Conservation (phyloP, 768 basidiomycete genomes). For the Podaxis sp. region DNA sequence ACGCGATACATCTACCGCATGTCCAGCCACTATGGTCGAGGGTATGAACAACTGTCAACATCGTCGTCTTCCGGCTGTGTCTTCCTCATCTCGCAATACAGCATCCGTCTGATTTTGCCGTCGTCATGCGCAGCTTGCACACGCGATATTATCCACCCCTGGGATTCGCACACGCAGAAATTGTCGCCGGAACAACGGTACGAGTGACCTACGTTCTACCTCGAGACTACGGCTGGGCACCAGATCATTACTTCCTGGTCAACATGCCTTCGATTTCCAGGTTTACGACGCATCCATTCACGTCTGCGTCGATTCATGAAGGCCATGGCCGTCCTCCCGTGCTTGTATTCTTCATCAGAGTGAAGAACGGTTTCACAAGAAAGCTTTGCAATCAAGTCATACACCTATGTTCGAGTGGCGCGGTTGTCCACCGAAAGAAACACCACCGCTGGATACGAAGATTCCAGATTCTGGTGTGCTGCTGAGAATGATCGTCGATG, state of each 20-base stretch:
- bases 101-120: no score
- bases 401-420: slow-evolving; percentile 26
- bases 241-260: slow-evolving; percentile 77
- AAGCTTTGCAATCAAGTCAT: slow-evolving; percentile 56
- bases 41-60: background rate
- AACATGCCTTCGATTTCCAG: slow-evolving; percentile 59
- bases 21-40: slow-evolving; percentile 21
- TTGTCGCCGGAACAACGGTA: slow-evolving; percentile 66
- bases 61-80: background rate
- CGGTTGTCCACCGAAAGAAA: slow-evolving; percentile 25
- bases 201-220: slow-evolving; percentile 62
- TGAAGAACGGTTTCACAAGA: slow-evolving; percentile 66
- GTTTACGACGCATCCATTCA: slow-evolving; percentile 70
- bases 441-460: slow-evolving; percentile 21
- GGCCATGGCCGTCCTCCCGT: slow-evolving; percentile 37
- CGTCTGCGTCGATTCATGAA: slow-evolving; percentile 59
- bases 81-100: background rate
- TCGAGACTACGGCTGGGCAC: slow-evolving; percentile 57
- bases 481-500: slow-evolving; percentile 55
- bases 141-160: slow-evolving; percentile 46
- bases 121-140: background rate
- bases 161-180: slow-evolving; percentile 34
- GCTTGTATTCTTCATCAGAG: slow-evolving; percentile 64
- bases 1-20: slow-evolving; percentile 53
- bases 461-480: slow-evolving; percentile 45